Evolutionary conservation across 805 yeast species (phyloP).

Genomic region (Zygosaccharomyces siamensis): DNA sequence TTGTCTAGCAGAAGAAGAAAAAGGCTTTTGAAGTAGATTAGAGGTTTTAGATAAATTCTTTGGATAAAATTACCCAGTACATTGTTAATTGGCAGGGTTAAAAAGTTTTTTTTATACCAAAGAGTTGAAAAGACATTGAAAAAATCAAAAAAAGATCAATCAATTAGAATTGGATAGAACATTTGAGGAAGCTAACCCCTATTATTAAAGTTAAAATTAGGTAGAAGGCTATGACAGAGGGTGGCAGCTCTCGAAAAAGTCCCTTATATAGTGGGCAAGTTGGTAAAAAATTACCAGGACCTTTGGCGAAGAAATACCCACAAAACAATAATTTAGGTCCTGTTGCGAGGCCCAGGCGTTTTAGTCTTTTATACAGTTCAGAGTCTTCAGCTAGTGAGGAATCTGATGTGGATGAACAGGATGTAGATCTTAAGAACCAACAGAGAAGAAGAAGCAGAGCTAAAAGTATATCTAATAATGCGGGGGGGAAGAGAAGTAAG

Average conservation of each 20-base stretch:
- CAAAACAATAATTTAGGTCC: background rate
- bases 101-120: background rate
- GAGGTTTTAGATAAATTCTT: background rate
- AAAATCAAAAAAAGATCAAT: background rate
- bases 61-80: background rate
- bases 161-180: background rate
- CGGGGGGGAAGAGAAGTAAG: slow-evolving; percentile 33
- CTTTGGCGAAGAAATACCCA: slow-evolving; percentile 3
- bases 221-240: slow-evolving; percentile 16
- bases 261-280: slow-evolving; percentile 8
- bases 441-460: slow-evolving; percentile 19
- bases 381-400: slow-evolving; percentile 39
- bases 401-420: slow-evolving; percentile 32
- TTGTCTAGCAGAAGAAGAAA: background rate
- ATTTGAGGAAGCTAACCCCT: background rate
- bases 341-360: slow-evolving; percentile 36
- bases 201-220: background rate
- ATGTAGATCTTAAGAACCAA: slow-evolving; percentile 14
- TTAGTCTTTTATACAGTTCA: slow-evolving; percentile 43
- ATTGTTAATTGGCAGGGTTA: background rate
- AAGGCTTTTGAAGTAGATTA: background rate
- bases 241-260: slow-evolving; percentile 27
- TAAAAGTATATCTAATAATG: slow-evolving; percentile 25
- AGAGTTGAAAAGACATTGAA: background rate
- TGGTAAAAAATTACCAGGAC: slow-evolving; percentile 14